Percentiles rank a stretch among this genome's conserved stretches.
Conservation (phyloP, 768 basidiomycete genomes). For the Lentinula boryana region DNA sequence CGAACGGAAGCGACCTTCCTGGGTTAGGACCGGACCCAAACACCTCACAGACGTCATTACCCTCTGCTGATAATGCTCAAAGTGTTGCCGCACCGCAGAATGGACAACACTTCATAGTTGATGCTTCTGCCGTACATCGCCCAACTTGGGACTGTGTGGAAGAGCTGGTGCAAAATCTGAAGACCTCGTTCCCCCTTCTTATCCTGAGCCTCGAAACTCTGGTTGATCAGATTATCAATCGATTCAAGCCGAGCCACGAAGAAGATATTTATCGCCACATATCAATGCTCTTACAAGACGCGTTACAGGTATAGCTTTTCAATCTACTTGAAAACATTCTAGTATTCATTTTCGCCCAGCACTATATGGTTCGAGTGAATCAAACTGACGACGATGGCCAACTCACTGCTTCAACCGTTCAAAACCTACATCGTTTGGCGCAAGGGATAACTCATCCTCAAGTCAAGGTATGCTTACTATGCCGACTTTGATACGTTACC, state of each 20-base stretch:
- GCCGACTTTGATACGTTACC: not conserved
- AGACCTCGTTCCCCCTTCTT: constrained; percentile 92
- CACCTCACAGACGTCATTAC: constrained; percentile 4
- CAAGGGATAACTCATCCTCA: constrained; percentile 45
- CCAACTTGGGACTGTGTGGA: constrained; percentile 90
- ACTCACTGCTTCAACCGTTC: constrained; percentile 47
- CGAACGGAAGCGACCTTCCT: constrained; percentile 21
- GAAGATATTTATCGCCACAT: constrained; percentile 94
- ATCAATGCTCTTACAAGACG: constrained; percentile 83
- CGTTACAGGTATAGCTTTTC: constrained; percentile 55
- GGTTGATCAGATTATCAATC: constrained; percentile 86
- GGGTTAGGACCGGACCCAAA: constrained; percentile 11
- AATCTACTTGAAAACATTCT: not conserved
- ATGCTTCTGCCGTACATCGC: constrained; percentile 31
- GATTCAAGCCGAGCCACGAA: constrained; percentile 85
- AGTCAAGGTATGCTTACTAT: constrained; percentile 43
- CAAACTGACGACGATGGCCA: constrained; percentile 63
- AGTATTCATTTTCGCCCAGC: constrained; percentile 30
- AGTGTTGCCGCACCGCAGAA: constrained; percentile 7
- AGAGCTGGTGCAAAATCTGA: constrained; percentile 88
- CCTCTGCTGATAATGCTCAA: constrained; percentile 11
- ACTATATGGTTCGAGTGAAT: constrained; percentile 63
- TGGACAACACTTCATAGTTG: constrained; percentile 13
- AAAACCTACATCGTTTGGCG: constrained; percentile 54
- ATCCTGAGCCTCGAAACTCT: constrained; percentile 95